A percentile compares a stretch with the other conserved stretches of the same genome.
Conservation (phyloP, 2,329 filamentous ascomycete genomes). For the Fusarium oxysporum region DNA sequence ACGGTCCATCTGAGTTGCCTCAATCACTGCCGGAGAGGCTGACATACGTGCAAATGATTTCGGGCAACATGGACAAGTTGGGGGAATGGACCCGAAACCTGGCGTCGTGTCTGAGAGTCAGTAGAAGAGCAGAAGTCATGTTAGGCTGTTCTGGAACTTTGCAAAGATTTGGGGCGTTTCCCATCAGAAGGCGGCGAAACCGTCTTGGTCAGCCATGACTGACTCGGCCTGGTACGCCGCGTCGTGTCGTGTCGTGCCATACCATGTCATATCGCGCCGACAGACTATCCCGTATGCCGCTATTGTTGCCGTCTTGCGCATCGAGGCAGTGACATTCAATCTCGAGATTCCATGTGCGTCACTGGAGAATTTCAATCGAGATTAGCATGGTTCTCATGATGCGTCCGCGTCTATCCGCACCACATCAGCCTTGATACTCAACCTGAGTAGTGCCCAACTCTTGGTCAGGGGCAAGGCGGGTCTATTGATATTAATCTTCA, state of each 20-base stretch:
- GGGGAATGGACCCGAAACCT: conserved; percentile 22
- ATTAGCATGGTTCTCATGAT: conserved; percentile 10
- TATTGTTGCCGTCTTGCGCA: conserved; percentile 12
- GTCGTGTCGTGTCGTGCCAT: conserved; percentile 15
- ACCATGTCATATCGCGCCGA: conserved; percentile 9
- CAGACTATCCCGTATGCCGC: conserved; percentile 22
- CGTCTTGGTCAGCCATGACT: conserved; percentile 32
- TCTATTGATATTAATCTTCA: conserved; percentile 23
- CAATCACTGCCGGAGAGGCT: conserved; percentile 13
- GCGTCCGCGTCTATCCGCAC: conserved; percentile 7
- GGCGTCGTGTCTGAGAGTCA: conserved; percentile 14
- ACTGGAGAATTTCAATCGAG: conserved; percentile 36
- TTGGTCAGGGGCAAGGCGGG: conserved; percentile 28
- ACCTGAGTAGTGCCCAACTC: conserved; percentile 15
- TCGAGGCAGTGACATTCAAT: conserved; percentile 21
- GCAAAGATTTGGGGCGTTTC: conserved; percentile 22
- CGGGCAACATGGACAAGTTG: conserved; percentile 22
- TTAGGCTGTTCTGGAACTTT: conserved; percentile 38
- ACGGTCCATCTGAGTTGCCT: conserved; percentile 9
- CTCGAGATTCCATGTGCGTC: conserved; percentile 24
- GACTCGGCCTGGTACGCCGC: conserved; percentile 21
- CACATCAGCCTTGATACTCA: conserved; percentile 14
- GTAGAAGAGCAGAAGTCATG: conserved; percentile 11
- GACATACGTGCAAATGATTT: conserved; percentile 11
- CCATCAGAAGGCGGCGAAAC: conserved; percentile 27